These are phyloP conservation scores for Trematosphaeria pertusa DNA, from an alignment of 2,329 filamentous ascomycete species.

Conservation along the genomic window DNA sequence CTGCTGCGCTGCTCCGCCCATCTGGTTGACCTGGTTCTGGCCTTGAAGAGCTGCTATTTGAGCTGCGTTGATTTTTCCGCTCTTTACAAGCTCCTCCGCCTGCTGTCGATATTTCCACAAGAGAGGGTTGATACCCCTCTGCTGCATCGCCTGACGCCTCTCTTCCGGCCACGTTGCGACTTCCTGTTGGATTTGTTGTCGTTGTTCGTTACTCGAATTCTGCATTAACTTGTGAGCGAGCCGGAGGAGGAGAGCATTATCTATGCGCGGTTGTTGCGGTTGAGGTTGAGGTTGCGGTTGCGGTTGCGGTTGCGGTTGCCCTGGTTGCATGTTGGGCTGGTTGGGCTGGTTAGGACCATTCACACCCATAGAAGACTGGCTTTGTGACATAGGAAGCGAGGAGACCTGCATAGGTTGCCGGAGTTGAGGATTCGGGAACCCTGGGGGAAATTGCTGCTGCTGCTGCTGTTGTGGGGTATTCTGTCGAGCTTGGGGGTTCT, in stretches of 20 bases:
- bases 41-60: conserved; percentile 5
- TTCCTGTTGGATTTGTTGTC: conserved; percentile 51
- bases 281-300: conserved; percentile 1
- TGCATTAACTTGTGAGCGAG: conserved; percentile 57
- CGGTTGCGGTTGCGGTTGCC: conserved; percentile 25
- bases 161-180: conserved; percentile 55
- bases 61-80: conserved; percentile 25
- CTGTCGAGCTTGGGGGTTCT: conserved; percentile 42
- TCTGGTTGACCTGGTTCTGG: conserved; percentile 20
- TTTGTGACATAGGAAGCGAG: conserved; percentile 51
- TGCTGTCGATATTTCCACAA: conserved; percentile 59
- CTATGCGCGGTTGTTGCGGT: background rate
- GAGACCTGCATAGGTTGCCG: conserved; percentile 60
- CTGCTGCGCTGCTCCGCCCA: conserved; percentile 46
- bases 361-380: conserved; percentile 41
- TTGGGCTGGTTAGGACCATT: conserved; percentile 36
- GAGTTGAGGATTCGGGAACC: conserved; percentile 57
- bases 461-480: conserved; percentile 53
- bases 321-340: conserved; percentile 41
- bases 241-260: conserved; percentile 47
- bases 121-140: conserved; percentile 58
- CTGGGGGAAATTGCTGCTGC: no score
- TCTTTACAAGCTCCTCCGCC: conserved; percentile 46
- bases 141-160: conserved; percentile 54
- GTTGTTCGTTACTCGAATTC: conserved; percentile 57